phyloP scores from a whole-genome alignment of 768 basidiomycete species.

The Trametes elegans region DNA sequence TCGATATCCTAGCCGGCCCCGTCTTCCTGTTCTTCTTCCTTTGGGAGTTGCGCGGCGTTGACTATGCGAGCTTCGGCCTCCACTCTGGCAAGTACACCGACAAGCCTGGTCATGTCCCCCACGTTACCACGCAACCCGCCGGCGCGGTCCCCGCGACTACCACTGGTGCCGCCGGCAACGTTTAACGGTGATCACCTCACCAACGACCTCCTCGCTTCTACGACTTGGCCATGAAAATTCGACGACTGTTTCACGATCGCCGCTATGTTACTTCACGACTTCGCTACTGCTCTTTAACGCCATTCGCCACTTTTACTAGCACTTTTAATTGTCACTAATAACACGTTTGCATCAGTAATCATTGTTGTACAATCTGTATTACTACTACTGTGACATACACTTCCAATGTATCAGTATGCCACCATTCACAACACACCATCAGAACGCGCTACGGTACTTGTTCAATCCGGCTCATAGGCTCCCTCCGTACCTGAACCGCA shows the following conservation, averaged over 20 bases:
- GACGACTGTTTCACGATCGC: slow-evolving; percentile 8
- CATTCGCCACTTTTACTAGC: not conserved
- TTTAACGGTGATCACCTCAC: not conserved
- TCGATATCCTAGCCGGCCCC: slow-evolving; percentile 39
- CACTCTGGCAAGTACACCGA: slow-evolving; percentile 29
- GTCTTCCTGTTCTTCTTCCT: slow-evolving; percentile 37
- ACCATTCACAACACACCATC: too few species aligned
- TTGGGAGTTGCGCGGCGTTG: slow-evolving; percentile 25
- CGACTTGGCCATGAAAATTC: slow-evolving; percentile 4
- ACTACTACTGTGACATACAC: not conserved
- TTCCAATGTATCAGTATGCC: too few species aligned
- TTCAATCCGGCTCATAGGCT: too few species aligned
- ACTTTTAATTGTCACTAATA: not conserved
- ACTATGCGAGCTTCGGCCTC: slow-evolving; percentile 28
- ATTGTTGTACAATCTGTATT: not conserved
- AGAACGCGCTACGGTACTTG: too few species aligned
- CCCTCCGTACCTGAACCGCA: too few species aligned
- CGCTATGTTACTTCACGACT: not conserved
- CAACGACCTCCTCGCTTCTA: not conserved
- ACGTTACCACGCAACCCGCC: not conserved
- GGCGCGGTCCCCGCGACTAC: slow-evolving; percentile 6
- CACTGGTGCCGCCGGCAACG: slow-evolving; percentile 10
- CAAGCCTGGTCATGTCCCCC: not conserved
- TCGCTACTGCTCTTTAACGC: too few species aligned
- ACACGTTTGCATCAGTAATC: not conserved